Base-by-base conservation (phyloP, 306 rosid genomes). In the Rubus idaeus region DNA sequence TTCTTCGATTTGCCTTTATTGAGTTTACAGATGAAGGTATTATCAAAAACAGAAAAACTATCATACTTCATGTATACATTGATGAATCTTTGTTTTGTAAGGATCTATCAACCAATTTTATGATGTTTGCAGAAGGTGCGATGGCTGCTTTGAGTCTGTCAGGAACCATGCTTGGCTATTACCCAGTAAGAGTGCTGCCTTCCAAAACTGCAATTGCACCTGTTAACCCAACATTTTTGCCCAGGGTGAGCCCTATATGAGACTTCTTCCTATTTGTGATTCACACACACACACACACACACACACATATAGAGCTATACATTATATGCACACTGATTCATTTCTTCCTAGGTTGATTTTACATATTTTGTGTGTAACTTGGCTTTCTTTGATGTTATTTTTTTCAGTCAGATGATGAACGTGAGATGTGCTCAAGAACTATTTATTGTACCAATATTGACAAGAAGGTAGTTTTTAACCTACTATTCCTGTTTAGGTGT, bases 151-250 rank as follows among this genome's bases (percentile, higher is more conserved):
- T 91, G 79, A 92, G 60, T 87, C 90, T 95, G 71, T 92, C 99
- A 5, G 99, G 97, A 66, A 95, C 99, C 44, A 91, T 95, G 95
- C 97, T 95, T 26, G 99, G 99, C 11, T 92, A 86, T 70, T 95
- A 92, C 26, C 97, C 97, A 2, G 86, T 95, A 57, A 86, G 94
- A 83, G 97, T 95, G 83, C 97, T 95, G 67, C 99, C 99, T 84
- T 95, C 97, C 57, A 95, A 95, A 83, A 95, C 99, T 85, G 99
- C 97, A 63, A 95, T 95, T 83, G 97, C 99, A 53, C 99, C 97
- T 10, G 99, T 95, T 75, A 90, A 95, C 74, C 99, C 97, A 23
- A 85, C 97, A 56, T 92, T 84, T 88, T 86, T 95, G 85, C 99
- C 99, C 26, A 92, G 97, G 96, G 97, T 95, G 87, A 86, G 82